phyloP scores from a whole-genome alignment of 108 stramenopile genomes.

The Conticribra guillardii region DNA sequence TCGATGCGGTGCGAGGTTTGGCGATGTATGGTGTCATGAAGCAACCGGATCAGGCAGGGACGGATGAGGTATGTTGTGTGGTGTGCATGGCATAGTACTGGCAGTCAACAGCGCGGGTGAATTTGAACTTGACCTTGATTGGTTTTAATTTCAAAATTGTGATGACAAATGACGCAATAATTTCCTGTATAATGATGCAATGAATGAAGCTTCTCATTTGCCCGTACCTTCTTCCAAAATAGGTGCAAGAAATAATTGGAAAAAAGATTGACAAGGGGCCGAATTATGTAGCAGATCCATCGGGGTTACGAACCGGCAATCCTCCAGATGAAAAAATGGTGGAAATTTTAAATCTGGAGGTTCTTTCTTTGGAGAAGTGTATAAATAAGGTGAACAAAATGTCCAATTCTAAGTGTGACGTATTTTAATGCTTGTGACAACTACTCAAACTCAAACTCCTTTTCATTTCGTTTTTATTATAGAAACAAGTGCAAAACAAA shows the following conservation, averaged over 20 bases:
- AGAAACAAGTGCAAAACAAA: conserved; percentile 49
- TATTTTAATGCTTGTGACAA: too few species aligned
- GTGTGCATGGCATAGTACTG: too few species aligned
- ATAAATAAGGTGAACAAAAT: conserved; percentile 32
- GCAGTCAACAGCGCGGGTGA: too few species aligned
- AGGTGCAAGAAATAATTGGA: conserved; percentile 30
- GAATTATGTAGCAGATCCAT: conserved; percentile 62
- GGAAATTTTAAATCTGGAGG: conserved; percentile 64
- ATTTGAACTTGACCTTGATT: too few species aligned
- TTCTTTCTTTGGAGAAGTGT: conserved; percentile 51
- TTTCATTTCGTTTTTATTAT: conserved; percentile 3
- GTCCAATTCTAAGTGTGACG: too few species aligned
- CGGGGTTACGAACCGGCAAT: conserved; percentile 66
- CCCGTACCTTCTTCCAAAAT: not conserved
- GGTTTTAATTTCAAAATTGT: too few species aligned
- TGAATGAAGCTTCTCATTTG: too few species aligned
- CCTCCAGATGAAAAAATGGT: conserved; percentile 62
- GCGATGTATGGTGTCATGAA: conserved; percentile 71
- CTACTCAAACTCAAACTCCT: not conserved
- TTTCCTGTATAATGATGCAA: too few species aligned
- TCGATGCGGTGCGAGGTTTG: conserved; percentile 62
- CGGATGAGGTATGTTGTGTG: conserved; percentile 37
- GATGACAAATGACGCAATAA: too few species aligned
- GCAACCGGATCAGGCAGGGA: conserved; percentile 33
- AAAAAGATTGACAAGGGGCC: conserved; percentile 52